These are phyloP conservation scores for Candida methanosorbosa DNA, from an alignment of 805 yeast genomes.

Conservation along the genomic window DNA sequence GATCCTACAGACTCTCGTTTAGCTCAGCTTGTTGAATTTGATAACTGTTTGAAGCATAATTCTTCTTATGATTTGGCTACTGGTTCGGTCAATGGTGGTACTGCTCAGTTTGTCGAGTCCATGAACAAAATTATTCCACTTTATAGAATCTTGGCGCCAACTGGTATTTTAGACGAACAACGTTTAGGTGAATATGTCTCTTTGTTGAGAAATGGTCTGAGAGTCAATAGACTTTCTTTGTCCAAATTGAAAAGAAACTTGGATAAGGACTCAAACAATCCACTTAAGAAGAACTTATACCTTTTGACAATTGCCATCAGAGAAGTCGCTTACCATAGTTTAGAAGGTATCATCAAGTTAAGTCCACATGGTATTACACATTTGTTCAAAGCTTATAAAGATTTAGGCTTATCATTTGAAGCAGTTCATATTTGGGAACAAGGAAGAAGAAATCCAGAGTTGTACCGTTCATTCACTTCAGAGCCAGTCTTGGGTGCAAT, in stretches of 20 bases:
- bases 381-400: conserved; percentile 47
- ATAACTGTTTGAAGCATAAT: conserved; percentile 33
- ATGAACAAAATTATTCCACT: conserved; percentile 40
- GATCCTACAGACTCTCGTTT: too few species aligned
- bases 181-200: conserved; percentile 39
- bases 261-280: conserved; percentile 43
- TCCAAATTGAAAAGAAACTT: conserved; percentile 46
- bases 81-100: conserved; percentile 25
- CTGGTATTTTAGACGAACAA: conserved; percentile 36
- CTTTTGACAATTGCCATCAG: conserved; percentile 35
- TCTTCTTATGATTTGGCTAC: conserved; percentile 22
- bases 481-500: conserved; percentile 63
- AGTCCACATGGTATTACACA: conserved; percentile 48
- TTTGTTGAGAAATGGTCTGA: conserved; percentile 43
- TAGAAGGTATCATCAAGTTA: conserved; percentile 28
- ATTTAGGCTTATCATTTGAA: conserved; percentile 49
- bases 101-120: conserved; percentile 43
- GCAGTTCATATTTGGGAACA: conserved; percentile 61
- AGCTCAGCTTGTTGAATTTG: too few species aligned
- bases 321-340: conserved; percentile 38
- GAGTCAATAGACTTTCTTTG: conserved; percentile 45
- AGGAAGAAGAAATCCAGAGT: conserved; percentile 34
- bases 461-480: conserved; percentile 39
- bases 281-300: conserved; percentile 38
- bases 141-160: conserved; percentile 35